Conservation (phyloP, 2,329 filamentous ascomycete species). For the Aurifilum marmelostoma region DNA sequence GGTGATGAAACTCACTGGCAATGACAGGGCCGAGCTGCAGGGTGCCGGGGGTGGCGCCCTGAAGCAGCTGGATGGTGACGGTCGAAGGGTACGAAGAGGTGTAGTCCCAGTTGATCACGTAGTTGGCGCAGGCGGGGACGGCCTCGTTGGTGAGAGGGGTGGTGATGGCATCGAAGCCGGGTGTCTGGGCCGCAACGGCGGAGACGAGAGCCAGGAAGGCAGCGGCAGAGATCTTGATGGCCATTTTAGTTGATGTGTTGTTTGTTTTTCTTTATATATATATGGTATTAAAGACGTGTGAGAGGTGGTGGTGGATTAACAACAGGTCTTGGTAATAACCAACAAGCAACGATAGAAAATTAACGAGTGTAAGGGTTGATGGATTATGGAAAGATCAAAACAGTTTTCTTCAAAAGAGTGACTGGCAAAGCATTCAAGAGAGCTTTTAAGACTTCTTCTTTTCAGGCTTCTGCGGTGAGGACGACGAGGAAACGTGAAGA, state of each 20-base stretch:
- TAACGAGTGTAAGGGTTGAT: conserved; percentile 19
- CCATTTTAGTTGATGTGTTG: conserved; percentile 49
- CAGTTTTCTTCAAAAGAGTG: not conserved
- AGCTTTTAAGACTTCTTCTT: not conserved
- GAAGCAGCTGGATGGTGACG: conserved; percentile 59
- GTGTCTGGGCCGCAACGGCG: conserved; percentile 56
- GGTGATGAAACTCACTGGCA: conserved; percentile 50
- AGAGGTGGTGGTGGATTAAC: not conserved
- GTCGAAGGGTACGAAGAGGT: conserved; percentile 45
- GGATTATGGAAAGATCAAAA: not conserved
- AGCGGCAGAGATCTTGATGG: conserved; percentile 51
- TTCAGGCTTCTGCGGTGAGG: not conserved
- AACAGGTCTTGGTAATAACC: not conserved
- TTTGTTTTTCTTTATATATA: not conserved
- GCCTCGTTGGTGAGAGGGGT: conserved; percentile 49
- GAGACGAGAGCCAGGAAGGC: conserved; percentile 56
- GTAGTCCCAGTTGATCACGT: conserved; percentile 56
- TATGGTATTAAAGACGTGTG: not conserved
- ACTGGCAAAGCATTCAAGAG: conserved; percentile 4
- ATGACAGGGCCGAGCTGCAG: conserved; percentile 49
- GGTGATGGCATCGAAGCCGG: conserved; percentile 58
- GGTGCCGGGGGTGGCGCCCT: conserved; percentile 49
- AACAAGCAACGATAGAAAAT: conserved; percentile 5
- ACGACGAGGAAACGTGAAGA: not conserved
- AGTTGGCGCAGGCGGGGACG: conserved; percentile 53